Percentiles rank a stretch among this genome's conserved stretches.
Evolutionary conservation across 2,329 filamentous ascomycete genomes (phyloP).

Genomic region (Colletotrichum zoysiae): DNA sequence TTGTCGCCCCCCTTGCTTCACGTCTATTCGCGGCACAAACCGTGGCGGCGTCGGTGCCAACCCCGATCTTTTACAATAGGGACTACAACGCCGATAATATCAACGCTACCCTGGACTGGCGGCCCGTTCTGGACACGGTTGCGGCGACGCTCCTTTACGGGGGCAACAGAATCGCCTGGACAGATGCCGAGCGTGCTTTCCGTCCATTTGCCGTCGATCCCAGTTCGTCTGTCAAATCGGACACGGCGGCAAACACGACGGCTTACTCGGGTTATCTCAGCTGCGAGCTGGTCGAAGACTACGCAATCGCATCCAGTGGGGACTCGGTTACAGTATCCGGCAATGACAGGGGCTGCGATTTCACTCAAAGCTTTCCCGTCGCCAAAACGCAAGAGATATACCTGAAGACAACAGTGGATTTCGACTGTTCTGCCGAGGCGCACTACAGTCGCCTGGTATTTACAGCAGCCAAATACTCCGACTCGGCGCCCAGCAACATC

Average conservation of each 20-base stretch:
- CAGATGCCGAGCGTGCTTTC: slow-evolving; percentile 1
- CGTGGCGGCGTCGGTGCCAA: neutral
- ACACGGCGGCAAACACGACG: slow-evolving; percentile 10
- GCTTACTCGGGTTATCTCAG: slow-evolving; percentile 21
- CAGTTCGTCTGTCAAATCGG: neutral
- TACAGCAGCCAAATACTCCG: neutral
- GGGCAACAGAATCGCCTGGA: slow-evolving; percentile 16
- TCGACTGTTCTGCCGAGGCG: slow-evolving; percentile 15
- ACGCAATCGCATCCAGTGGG: neutral
- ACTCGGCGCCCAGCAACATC: neutral
- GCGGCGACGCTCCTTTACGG: slow-evolving; percentile 10
- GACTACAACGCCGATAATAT: neutral
- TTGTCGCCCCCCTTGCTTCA: slow-evolving; percentile 16
- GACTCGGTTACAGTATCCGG: neutral
- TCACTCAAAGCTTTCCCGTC: slow-evolving; percentile 13
- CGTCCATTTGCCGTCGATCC: neutral
- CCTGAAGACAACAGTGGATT: slow-evolving; percentile 6
- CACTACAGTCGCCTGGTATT: slow-evolving; percentile 19
- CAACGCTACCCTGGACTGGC: slow-evolving; percentile 20
- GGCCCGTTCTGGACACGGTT: slow-evolving; percentile 12
- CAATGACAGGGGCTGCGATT: slow-evolving; percentile 9
- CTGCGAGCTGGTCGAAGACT: slow-evolving; percentile 15
- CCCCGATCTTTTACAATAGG: neutral
- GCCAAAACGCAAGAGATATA: slow-evolving; percentile 6
- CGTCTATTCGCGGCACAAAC: slow-evolving; percentile 14